Evolutionary conservation across 306 rosid genomes (phyloP), one percentile per base, ranked within the genome.

Genomic region (Urtica urens): DNA sequence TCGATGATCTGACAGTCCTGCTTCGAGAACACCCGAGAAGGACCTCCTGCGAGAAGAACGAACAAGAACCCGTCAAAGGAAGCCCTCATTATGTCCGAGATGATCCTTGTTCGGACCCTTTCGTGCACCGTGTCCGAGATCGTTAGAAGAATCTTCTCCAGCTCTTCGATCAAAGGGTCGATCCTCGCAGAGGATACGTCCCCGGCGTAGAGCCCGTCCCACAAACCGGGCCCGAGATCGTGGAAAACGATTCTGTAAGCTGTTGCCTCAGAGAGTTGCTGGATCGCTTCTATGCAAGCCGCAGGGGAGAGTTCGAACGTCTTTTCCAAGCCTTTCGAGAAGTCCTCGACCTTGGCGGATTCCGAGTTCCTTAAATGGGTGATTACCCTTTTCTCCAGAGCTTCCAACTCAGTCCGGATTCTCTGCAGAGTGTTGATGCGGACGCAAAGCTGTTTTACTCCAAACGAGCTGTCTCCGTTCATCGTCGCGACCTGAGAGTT

Each of bases 11-110:
- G 99, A 35, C 83, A 79, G 46, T 90, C 94, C 60, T 85, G 86
- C 60, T 59, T 64, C 53, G 92, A 56, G 72, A 90, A 90, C 37
- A 75, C 63, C 20, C 99, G 99, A 4, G 83, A 73, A 18, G 99
- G 99, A 12, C 99, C 95, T 59, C 99, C 99, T 50, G 94, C 99
- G 63, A 90, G 95, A 75, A 90, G 68, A 60, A 85, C 95, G 59
- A 90, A 68, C 72, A 90, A 77, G 64, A 90, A 79, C 7, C 99
- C 99, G 45, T 90, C 99, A 55, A 90, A 81, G 46, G 99, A 81
- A 60, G 99, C 99, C 71, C 79, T 90, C 99, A 90, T 85, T 66
- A 85, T 71, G 64, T 90, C 95, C 16, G 87, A 66, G 50, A 90
- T 54, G 53, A 79, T 77, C 33, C 92, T 76, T 4, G 92, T 85